Percentiles rank a stretch among this genome's conserved stretches.
Conservation (phyloP, 2,329 filamentous ascomycete genomes). For the Venturia effusa region DNA sequence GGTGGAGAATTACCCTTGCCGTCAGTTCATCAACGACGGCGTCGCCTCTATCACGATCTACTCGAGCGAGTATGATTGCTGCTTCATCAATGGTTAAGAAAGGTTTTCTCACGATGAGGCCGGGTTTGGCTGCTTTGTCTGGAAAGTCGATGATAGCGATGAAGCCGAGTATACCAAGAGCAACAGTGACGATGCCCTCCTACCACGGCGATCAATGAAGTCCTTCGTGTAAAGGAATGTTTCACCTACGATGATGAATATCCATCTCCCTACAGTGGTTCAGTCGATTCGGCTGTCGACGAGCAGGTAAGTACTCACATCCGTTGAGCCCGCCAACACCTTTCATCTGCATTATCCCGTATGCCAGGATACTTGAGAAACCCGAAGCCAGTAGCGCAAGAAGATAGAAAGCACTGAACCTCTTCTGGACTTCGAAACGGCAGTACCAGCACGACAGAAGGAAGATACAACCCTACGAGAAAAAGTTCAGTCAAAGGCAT, state of each 20-base stretch:
- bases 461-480: slow-evolving; percentile 32
- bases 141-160: slow-evolving; percentile 36
- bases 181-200: slow-evolving; percentile 20
- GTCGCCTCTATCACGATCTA: slow-evolving; percentile 44
- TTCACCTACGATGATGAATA: slow-evolving; percentile 18
- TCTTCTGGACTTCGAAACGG: slow-evolving; percentile 57
- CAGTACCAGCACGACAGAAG: slow-evolving; percentile 31
- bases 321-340: slow-evolving; percentile 39
- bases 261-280: slow-evolving; percentile 38
- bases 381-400: slow-evolving; percentile 56
- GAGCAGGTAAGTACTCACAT: slow-evolving; percentile 17
- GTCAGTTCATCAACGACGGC: slow-evolving; percentile 38
- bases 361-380: slow-evolving; percentile 59
- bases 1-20: slow-evolving; percentile 35
- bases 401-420: slow-evolving; percentile 59
- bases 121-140: slow-evolving; percentile 26
- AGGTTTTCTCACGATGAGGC: slow-evolving; percentile 14
- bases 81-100: slow-evolving; percentile 38
- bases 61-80: slow-evolving; percentile 38
- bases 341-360: slow-evolving; percentile 55
- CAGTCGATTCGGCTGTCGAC: slow-evolving; percentile 19
- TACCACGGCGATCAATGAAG: neutral
- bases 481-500: too few species aligned
- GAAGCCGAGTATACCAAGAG: slow-evolving; percentile 30
- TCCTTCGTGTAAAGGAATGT: neutral